Evolutionary conservation across 805 yeast genomes (phyloP).

Genomic region (Candida anglica): DNA sequence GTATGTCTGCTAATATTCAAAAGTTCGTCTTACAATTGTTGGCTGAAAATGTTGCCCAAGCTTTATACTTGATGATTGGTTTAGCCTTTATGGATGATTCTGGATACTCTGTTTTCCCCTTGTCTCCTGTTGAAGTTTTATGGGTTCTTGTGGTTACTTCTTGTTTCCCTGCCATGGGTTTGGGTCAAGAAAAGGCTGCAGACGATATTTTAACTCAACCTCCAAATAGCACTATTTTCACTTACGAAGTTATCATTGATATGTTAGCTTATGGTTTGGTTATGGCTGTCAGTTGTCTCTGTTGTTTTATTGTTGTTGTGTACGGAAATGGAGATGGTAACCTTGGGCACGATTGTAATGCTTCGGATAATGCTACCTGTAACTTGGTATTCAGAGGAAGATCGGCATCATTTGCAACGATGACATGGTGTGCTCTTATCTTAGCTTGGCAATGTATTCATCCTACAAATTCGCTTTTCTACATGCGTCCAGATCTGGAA

Average conservation of each 20-base stretch:
- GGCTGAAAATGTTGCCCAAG: slow-evolving; percentile 45
- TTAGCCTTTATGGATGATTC: slow-evolving; percentile 62
- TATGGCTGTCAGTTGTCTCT: slow-evolving; percentile 70
- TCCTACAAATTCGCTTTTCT: slow-evolving; percentile 63
- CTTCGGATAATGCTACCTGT: slow-evolving; percentile 45
- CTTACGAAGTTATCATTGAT: slow-evolving; percentile 64
- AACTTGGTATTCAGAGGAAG: slow-evolving; percentile 67
- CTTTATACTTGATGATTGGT: slow-evolving; percentile 66
- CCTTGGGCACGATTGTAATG: slow-evolving; percentile 64
- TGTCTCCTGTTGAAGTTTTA: slow-evolving; percentile 44
- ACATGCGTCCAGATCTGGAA: slow-evolving; percentile 63
- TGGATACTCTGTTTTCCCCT: slow-evolving; percentile 73
- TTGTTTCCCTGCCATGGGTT: slow-evolving; percentile 36
- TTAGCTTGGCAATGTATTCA: slow-evolving; percentile 85
- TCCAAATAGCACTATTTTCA: slow-evolving; percentile 63
- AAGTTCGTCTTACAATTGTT: slow-evolving; percentile 30
- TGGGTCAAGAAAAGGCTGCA: slow-evolving; percentile 54
- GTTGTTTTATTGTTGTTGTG: slow-evolving; percentile 60
- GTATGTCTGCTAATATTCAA: slow-evolving; percentile 32
- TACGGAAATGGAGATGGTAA: slow-evolving; percentile 65
- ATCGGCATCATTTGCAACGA: slow-evolving; percentile 70
- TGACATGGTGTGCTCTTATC: slow-evolving; percentile 83
- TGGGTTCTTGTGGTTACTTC: slow-evolving; percentile 34
- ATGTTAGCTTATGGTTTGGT: slow-evolving; percentile 69
- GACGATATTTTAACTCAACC: slow-evolving; percentile 61